These are phyloP conservation scores for Xanthoparmelia taractica DNA, from an alignment of 495 filamentous ascomycete species.

Conservation along the genomic window DNA sequence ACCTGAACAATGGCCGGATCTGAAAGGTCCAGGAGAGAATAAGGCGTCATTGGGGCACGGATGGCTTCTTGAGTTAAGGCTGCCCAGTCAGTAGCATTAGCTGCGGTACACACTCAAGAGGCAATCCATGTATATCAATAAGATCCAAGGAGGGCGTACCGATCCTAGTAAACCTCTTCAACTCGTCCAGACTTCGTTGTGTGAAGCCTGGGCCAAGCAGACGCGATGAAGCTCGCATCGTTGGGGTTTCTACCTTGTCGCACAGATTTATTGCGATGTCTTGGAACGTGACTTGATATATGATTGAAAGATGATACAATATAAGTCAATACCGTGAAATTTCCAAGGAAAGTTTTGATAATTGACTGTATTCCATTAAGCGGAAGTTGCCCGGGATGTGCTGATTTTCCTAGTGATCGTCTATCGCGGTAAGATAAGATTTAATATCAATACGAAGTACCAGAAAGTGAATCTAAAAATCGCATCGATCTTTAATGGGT, in stretches of 20 bases:
- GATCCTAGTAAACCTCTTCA: conserved; percentile 50
- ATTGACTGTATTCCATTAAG: not conserved
- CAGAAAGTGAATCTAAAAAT: not conserved
- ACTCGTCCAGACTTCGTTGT: conserved; percentile 56
- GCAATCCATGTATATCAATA: not conserved
- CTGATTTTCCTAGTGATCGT: no score
- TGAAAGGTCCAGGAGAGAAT: conserved; percentile 52
- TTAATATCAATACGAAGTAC: not conserved
- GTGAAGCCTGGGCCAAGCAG: conserved; percentile 51
- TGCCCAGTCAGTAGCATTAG: conserved; percentile 19
- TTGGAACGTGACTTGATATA: not conserved
- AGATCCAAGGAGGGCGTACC: conserved; percentile 36
- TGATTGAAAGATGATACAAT: not conserved
- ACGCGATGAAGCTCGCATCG: conserved; percentile 43
- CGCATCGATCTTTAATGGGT: no score
- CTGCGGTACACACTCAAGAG: not conserved
- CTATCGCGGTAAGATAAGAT: conserved; percentile 3
- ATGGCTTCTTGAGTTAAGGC: conserved; percentile 46
- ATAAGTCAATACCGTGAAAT: not conserved
- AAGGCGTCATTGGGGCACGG: conserved; percentile 41
- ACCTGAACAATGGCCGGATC: conserved; percentile 49
- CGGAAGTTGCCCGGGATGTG: not conserved
- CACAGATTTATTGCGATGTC: not conserved
- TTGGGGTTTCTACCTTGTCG: not conserved
- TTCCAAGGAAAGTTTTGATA: not conserved